These are phyloP conservation scores for Starmera dryadoides DNA, from an alignment of 805 yeast genomes.

Conservation along the genomic window DNA sequence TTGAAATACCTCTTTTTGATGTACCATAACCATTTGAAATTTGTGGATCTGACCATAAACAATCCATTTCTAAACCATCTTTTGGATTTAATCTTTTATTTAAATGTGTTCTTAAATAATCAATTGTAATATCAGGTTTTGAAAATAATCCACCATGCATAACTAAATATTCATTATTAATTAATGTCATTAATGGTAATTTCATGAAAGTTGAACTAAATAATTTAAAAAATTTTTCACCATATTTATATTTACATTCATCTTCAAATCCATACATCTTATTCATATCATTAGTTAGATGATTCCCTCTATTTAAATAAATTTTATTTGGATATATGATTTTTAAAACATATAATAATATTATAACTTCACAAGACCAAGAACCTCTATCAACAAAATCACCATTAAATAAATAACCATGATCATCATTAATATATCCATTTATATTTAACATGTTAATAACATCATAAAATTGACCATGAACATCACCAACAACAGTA, in stretches of 20 bases:
- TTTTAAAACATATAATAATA: conserved; percentile 71
- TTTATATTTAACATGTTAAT: conserved; percentile 68
- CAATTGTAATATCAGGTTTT: conserved; percentile 59
- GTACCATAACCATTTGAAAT: conserved; percentile 69
- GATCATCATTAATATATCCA: conserved; percentile 60
- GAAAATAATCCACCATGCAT: conserved; percentile 96
- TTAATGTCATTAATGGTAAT: conserved; percentile 78
- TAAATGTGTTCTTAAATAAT: conserved; percentile 66
- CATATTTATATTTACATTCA: conserved; percentile 88
- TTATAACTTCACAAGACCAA: conserved; percentile 96
- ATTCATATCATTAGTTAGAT: conserved; percentile 95
- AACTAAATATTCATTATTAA: conserved; percentile 72
- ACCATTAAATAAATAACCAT: conserved; percentile 85
- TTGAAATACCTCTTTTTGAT: conserved; percentile 90
- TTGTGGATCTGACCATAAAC: conserved; percentile 97
- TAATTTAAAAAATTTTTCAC: conserved; percentile 69
- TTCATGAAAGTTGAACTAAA: conserved; percentile 82
- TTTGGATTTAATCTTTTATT: conserved; percentile 84
- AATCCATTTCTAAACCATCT: conserved; percentile 92
- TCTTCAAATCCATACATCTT: conserved; percentile 94
- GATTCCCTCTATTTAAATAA: conserved; percentile 89
- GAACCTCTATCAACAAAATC: conserved; percentile 98
- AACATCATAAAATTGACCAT: conserved; percentile 92
- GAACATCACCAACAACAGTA: conserved; percentile 96
- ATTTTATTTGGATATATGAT: conserved; percentile 63